Evolutionary conservation across 164 flowering plant species (phyloP).

Genomic region (Protea cynaroides): DNA sequence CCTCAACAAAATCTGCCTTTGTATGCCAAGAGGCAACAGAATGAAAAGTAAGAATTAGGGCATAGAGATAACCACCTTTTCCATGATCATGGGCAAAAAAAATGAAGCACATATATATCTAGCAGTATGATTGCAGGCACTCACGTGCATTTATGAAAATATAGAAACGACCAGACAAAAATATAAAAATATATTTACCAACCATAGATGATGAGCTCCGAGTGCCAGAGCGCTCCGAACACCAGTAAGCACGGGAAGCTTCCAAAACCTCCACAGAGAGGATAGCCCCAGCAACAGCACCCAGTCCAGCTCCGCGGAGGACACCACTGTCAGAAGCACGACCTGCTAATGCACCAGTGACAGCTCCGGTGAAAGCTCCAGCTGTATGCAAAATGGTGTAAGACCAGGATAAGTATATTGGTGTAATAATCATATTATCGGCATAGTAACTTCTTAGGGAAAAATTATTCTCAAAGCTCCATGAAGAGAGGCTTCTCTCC

Average conservation of each 20-base stretch:
- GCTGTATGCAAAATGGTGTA: constrained; percentile 25
- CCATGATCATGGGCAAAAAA: neutral
- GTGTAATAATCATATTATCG: too few relatives aligned
- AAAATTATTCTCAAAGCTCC: too few relatives aligned
- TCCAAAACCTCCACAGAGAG: constrained; percentile 64
- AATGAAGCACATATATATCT: too few relatives aligned
- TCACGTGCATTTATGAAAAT: neutral
- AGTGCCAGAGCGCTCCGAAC: constrained; percentile 35
- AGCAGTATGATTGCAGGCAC: too few relatives aligned
- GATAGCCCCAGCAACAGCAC: constrained; percentile 74
- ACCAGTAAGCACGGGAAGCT: constrained; percentile 70
- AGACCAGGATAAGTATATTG: too few relatives aligned
- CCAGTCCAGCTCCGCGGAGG: constrained; percentile 60
- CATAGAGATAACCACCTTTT: neutral
- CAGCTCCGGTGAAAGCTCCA: constrained; percentile 64
- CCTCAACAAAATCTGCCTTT: constrained; percentile 66
- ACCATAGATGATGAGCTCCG: constrained; percentile 55
- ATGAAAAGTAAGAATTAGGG: neutral
- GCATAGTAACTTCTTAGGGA: too few relatives aligned
- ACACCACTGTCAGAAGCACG: constrained; percentile 57
- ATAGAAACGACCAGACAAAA: neutral
- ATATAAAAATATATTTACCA: constrained; percentile 17
- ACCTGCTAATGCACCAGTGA: constrained; percentile 69
- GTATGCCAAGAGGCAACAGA: constrained; percentile 12
- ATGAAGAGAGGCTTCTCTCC: too few relatives aligned